These are phyloP conservation scores for Myxozyma nipponensis DNA, from an alignment of 805 yeast species.

Conservation along the genomic window DNA sequence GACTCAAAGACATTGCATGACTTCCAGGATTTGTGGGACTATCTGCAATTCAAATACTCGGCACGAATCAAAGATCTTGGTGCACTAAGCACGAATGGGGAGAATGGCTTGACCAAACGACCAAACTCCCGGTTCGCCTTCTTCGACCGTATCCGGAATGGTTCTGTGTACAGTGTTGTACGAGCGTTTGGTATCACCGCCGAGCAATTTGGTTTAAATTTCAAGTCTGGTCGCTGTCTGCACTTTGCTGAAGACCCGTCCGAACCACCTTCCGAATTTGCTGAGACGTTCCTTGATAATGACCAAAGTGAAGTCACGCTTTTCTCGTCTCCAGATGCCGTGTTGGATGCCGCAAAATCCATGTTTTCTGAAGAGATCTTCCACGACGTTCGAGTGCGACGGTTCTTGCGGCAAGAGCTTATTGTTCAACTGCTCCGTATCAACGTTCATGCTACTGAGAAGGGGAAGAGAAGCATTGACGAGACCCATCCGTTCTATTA, in stretches of 20 bases:
- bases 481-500: constrained; percentile 78
- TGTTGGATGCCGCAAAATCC: constrained; percentile 67
- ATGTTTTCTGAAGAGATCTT: constrained; percentile 75
- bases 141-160: constrained; percentile 36
- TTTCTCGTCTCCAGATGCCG: constrained; percentile 42
- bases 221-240: constrained; percentile 60
- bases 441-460: constrained; percentile 75
- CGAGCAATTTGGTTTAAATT: constrained; percentile 76
- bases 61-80: constrained; percentile 51
- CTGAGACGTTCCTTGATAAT: constrained; percentile 38
- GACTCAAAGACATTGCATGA: constrained; percentile 65
- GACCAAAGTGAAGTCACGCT: neutral
- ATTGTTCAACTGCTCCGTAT: constrained; percentile 55
- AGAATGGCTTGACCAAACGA: constrained; percentile 38
- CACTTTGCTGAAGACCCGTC: constrained; percentile 68
- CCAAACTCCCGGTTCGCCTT: constrained; percentile 40
- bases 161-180: constrained; percentile 19
- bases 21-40: constrained; percentile 82
- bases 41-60: constrained; percentile 70
- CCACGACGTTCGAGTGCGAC: constrained; percentile 76
- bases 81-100: constrained; percentile 1
- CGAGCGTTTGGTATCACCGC: constrained; percentile 73
- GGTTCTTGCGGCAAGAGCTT: constrained; percentile 57
- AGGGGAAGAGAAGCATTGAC: constrained; percentile 73
- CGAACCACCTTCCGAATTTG: constrained; percentile 57